Percentiles rank a stretch among this genome's conserved stretches.
phyloP scores from a whole-genome alignment of 169 alveolate genomes.

The Plasmodium vivax region DNA sequence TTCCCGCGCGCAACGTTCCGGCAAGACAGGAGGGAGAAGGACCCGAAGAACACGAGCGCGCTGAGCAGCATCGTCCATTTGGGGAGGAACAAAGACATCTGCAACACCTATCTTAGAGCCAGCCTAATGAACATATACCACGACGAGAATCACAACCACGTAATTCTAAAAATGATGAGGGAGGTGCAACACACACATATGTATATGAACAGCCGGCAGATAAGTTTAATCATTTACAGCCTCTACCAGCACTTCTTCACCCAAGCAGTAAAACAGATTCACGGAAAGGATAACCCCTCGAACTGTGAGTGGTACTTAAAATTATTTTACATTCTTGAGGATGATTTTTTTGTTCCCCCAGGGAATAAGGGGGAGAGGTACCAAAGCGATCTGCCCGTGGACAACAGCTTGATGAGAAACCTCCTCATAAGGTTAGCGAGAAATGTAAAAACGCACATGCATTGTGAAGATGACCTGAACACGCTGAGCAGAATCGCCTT shows the following conservation, averaged over 20 bases:
- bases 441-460: constrained; percentile 2
- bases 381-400: not conserved
- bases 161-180: constrained; percentile 26
- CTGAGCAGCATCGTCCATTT: constrained; percentile 25
- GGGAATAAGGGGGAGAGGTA: not conserved
- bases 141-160: constrained; percentile 32
- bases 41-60: constrained; percentile 14
- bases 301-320: constrained; percentile 2
- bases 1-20: constrained; percentile 4
- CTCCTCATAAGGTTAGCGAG: constrained; percentile 11
- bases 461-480: constrained; percentile 25
- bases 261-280: not conserved
- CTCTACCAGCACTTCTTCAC: constrained; percentile 23
- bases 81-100: constrained; percentile 30
- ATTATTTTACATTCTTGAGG: constrained; percentile 18
- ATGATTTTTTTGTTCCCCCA: not conserved
- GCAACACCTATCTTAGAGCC: constrained; percentile 14
- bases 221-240: constrained; percentile 39
- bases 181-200: not conserved
- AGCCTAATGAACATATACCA: constrained; percentile 59
- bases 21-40: constrained; percentile 14
- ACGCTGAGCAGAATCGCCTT: constrained; percentile 20
- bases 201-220: constrained; percentile 19
- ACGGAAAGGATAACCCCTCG: not conserved
- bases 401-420: not conserved